Evolutionary conservation across 2,329 filamentous ascomycete species (phyloP).

Genomic region (Rhynchosporium graminicola): DNA sequence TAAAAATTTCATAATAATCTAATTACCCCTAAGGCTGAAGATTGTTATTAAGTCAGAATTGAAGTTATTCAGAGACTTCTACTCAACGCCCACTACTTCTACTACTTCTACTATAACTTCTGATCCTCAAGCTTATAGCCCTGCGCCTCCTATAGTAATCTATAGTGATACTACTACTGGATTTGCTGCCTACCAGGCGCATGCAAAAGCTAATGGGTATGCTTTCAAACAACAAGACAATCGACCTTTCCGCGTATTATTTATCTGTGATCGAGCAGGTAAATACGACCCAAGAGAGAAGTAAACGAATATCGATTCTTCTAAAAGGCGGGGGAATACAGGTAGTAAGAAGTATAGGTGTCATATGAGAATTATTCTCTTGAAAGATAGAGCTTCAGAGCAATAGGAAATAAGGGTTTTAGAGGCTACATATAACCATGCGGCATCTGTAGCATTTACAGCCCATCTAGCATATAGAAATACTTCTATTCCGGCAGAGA

Average conservation of each 20-base stretch:
- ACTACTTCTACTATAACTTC: too few relatives aligned
- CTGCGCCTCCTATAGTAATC: too few relatives aligned
- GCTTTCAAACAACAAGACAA: not conserved
- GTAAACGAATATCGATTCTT: not conserved
- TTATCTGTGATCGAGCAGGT: not conserved
- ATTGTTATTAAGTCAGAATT: too few relatives aligned
- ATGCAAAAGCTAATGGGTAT: not conserved
- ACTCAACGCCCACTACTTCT: too few relatives aligned
- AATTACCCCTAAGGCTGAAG: too few relatives aligned
- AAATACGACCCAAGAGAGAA: not conserved
- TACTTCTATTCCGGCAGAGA: too few relatives aligned
- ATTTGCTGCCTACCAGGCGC: not conserved
- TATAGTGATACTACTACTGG: too few relatives aligned
- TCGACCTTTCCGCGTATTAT: too few relatives aligned
- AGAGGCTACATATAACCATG: not conserved
- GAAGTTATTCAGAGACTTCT: too few relatives aligned
- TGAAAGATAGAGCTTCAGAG: not conserved
- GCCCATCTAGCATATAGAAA: not conserved
- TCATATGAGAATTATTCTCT: not conserved
- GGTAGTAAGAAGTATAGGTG: not conserved
- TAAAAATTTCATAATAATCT: too few relatives aligned
- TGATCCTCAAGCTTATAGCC: too few relatives aligned
- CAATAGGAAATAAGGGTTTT: not conserved
- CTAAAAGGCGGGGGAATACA: not conserved
- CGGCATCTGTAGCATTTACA: not conserved